These are phyloP conservation scores for Mariannaea elegans DNA, from an alignment of 2,329 filamentous ascomycete genomes.

Conservation along the genomic window DNA sequence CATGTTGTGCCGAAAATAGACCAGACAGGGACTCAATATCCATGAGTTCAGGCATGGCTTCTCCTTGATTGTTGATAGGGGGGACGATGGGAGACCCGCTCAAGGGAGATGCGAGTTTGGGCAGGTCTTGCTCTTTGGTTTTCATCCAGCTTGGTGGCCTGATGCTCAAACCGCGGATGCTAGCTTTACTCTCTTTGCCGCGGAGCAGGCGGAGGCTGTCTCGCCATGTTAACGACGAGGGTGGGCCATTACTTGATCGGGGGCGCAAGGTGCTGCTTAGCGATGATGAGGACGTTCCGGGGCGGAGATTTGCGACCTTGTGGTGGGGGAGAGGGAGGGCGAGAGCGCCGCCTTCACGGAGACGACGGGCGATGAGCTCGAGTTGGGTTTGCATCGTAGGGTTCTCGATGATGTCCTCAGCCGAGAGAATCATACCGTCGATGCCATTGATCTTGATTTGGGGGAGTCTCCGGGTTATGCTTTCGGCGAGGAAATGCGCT, in stretches of 20 bases:
- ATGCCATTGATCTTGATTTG: conserved; percentile 48
- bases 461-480: conserved; percentile 54
- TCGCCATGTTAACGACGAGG: conserved; percentile 23
- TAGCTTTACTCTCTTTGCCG: conserved; percentile 24
- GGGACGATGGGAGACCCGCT: not conserved
- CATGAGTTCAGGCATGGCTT: conserved; percentile 7
- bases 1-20: not conserved
- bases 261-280: not conserved
- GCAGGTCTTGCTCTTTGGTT: conserved; percentile 24
- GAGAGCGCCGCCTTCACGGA: conserved; percentile 31
- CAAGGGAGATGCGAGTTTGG: not conserved
- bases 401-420: conserved; percentile 60
- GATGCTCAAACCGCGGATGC: conserved; percentile 37
- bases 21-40: conserved; percentile 6
- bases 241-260: not conserved
- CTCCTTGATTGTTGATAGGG: not conserved
- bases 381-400: conserved; percentile 61
- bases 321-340: conserved; percentile 26
- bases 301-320: conserved; percentile 19
- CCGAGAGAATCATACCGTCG: conserved; percentile 50
- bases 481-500: conserved; percentile 56
- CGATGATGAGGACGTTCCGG: not conserved
- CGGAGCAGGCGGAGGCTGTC: conserved; percentile 34
- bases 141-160: conserved; percentile 42
- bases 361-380: conserved; percentile 49